Conservation (phyloP, 2,329 filamentous ascomycete genomes). For the Helminthosporium solani region DNA sequence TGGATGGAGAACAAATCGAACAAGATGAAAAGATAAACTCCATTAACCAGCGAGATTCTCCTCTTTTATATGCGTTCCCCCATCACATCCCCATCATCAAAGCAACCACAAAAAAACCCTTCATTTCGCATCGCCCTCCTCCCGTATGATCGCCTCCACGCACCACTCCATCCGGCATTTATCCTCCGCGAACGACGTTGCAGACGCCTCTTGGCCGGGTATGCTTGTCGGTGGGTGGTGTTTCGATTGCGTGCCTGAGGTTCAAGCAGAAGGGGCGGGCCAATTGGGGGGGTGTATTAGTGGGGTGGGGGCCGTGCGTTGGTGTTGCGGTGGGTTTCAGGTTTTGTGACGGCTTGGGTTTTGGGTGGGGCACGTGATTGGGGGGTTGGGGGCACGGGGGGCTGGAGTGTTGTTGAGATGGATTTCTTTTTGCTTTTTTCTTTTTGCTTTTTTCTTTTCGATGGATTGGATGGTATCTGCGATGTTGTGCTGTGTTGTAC, state of each 20-base stretch:
- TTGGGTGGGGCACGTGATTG: not conserved
- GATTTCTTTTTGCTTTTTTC: not conserved
- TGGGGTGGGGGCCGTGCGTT: constrained; percentile 9
- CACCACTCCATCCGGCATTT: not conserved
- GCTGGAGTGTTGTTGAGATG: no score
- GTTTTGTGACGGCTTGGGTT: not conserved
- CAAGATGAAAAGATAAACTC: no score
- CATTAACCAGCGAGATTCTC: no score
- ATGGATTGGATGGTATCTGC: no score
- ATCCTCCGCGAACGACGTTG: constrained; percentile 5
- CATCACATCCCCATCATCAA: not conserved
- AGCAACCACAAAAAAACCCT: constrained; percentile 2
- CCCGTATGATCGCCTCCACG: constrained; percentile 20
- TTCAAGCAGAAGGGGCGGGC: constrained; percentile 4
- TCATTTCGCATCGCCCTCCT: constrained; percentile 9
- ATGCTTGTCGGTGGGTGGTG: not conserved
- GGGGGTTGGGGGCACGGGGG: not conserved
- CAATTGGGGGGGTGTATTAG: constrained; percentile 1
- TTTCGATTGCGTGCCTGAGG: constrained; percentile 7
- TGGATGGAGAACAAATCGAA: no score
- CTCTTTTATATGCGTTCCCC: constrained; percentile 11
- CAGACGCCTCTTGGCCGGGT: not conserved
- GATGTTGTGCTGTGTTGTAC: no score
- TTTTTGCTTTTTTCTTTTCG: not conserved
- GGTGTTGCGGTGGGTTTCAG: constrained; percentile 6